Percentiles rank a stretch among this genome's conserved stretches.
These are phyloP conservation scores for Cucurbita moschata DNA, from an alignment of 306 rosid species.

Conservation along the genomic window DNA sequence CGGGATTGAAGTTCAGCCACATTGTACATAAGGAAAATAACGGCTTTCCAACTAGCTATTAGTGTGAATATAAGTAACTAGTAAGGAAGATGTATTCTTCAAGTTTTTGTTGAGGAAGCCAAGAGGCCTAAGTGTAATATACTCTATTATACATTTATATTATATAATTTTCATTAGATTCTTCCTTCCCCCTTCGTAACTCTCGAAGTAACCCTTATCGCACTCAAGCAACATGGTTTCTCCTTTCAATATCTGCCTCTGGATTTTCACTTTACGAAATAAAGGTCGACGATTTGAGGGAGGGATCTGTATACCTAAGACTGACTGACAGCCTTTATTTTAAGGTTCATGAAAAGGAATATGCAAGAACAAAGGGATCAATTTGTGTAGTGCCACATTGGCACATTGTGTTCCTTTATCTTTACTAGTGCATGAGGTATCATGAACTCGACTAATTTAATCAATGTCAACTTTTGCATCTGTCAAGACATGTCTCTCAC, in stretches of 20 bases:
- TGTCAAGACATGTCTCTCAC: not conserved
- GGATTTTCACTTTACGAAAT: not conserved
- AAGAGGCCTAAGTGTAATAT: conserved; percentile 6
- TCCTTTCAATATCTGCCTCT: not conserved
- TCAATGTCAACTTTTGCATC: not conserved
- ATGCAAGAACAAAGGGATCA: not conserved
- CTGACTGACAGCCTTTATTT: not conserved
- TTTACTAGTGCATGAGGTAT: not conserved
- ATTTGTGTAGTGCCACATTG: not conserved
- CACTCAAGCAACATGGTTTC: not conserved
- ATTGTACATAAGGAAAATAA: not conserved
- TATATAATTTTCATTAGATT: not conserved
- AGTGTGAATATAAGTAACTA: not conserved
- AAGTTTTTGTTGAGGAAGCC: not conserved
- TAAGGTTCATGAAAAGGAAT: not conserved
- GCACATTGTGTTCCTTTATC: not conserved
- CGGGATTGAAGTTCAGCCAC: not conserved
- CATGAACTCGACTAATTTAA: not conserved
- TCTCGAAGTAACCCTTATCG: not conserved
- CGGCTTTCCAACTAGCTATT: not conserved
- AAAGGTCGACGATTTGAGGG: not conserved
- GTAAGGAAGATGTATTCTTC: conserved; percentile 2
- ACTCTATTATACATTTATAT: not conserved
- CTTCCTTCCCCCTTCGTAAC: not conserved
- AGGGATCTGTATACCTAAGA: not conserved